A percentile compares a stretch with the other conserved stretches of the same genome.
Conservation (phyloP, 768 basidiomycete genomes). For the Tricholoma furcatifolium region DNA sequence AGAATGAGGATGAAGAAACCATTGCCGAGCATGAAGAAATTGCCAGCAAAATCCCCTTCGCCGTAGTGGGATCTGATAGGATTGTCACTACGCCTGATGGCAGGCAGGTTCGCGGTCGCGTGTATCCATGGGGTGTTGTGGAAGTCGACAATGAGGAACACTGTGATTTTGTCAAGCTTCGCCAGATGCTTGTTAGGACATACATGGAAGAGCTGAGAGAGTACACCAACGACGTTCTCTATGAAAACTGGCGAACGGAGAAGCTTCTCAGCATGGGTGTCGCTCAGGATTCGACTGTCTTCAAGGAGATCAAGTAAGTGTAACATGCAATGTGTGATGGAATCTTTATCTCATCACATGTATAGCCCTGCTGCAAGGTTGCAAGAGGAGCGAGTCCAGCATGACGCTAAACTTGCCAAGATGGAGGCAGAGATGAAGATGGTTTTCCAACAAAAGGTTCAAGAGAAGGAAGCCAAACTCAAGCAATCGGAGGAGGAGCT, state of each 20-base stretch:
- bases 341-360: constrained; percentile 15
- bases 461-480: constrained; percentile 98
- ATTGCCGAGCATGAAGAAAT: constrained; percentile 98
- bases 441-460: constrained; percentile 99
- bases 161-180: constrained; percentile 98
- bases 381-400: constrained; percentile 93
- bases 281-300: constrained; percentile 94
- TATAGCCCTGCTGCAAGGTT: constrained; percentile 90
- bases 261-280: constrained; percentile 98
- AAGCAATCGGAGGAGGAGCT: constrained; percentile 99
- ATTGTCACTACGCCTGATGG: constrained; percentile 83
- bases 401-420: constrained; percentile 97
- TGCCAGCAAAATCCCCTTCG: constrained; percentile 97
- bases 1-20: constrained; percentile 98
- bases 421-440: constrained; percentile 99
- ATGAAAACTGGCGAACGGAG: constrained; percentile 98
- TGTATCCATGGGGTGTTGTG: constrained; percentile 98
- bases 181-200: constrained; percentile 98
- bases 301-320: constrained; percentile 98
- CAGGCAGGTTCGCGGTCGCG: constrained; percentile 89
- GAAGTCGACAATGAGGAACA: constrained; percentile 99
- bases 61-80: constrained; percentile 92
- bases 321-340: neutral
- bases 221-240: constrained; percentile 92
- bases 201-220: constrained; percentile 99